Base-by-base conservation (phyloP, 768 basidiomycete genomes). In the Trametes villosa region DNA sequence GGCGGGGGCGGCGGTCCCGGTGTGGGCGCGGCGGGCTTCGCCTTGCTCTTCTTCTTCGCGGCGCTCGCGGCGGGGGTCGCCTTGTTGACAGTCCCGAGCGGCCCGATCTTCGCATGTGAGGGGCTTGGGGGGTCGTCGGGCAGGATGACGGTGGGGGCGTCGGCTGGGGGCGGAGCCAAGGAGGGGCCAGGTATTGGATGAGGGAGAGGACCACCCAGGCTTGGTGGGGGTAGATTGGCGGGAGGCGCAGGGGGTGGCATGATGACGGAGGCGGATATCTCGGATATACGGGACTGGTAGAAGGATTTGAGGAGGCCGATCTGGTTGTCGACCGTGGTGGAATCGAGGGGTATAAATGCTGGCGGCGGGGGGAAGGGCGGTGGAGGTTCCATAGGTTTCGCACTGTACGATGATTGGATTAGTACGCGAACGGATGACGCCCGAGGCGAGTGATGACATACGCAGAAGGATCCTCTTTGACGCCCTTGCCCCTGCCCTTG, bases 321-420 rank as follows among this genome's bases (percentile, higher is more conserved):
- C 68, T 96, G 94, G 26, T 86, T 77, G 34, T 89, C 88, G 68
- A 89, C 79, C 56, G 83, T 86, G 55, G 76, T 77, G 9, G 83
- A 77, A 1, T 83, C 85, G 67, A 98, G 81, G 1, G 86, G 87
- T 3, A 93, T 73, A 69, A 96, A 92, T 0, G 89, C 81, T 0
- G 90, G 89, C 0, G 95, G 96, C 0, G 89, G 91, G 0, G 94
- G 92, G 72, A 88, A 97, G 6, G 89, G 92, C 2, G 85, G 85
- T 1, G 90, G 91, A 0, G 91, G 90, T 71, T 92, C 89, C 24
- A 76, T 82, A 1, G 88, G 86, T 67, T 86, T 86, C 47, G 80
- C 79, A 53, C 87, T 89, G 63, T 49, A 48, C 9, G 15, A 36
- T 34, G 36, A 48, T 7, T 18, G 18, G 56, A 17, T 52, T 15